Evolutionary conservation across 352 stramenopile species (phyloP), one percentile per base, ranked within the genome.

Genomic region (Thalassiosira mediterranea): DNA sequence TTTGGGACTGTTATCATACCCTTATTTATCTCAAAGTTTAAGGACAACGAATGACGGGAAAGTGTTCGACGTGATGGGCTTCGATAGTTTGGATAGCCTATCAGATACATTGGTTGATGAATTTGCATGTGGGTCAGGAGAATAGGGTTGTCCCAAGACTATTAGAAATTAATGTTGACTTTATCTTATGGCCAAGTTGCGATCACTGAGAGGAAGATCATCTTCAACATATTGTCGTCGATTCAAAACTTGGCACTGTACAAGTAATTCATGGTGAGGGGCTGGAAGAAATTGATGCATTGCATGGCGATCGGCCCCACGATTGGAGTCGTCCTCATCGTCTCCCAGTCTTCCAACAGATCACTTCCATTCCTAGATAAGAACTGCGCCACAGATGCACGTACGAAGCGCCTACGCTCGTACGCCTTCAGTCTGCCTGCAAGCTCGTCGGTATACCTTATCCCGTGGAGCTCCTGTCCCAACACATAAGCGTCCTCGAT

Each of bases 401-500:
- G 70, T 10, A 94, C 31, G 38, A 95, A 93, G 7, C 92, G 78
- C 52, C 88, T 90, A 54, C 79, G 81, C 76, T 96, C 95, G 65
- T 93, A 96, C 57, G 87, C 71, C 64, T 95, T 82, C 0, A 96
- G 72, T 2, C 84, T 74, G 25, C 64, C 64, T 46, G 85, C 66
- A 7, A 95, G 68, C 38, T 93, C 83, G 4, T 83, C 76, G 2
- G 81, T 92, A 15, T 73, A 84, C 48, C 90, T 91, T 60, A 63
- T 74, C 32, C 65, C 72, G 34, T 91, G 83, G n/a, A 95, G 76
- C 25, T 81, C 83, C 58, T 95, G 86, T 44, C 87, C 85, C 3
- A 96, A 81, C 29, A 95, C 79, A 74, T 89, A 95, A 15, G 89
- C 90, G 81, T 96, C 92, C 76, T 96, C 92, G 74, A 96, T 95